These are phyloP conservation scores for Vinca minor DNA, from an alignment of 257 asterid species.

Conservation along the genomic window DNA sequence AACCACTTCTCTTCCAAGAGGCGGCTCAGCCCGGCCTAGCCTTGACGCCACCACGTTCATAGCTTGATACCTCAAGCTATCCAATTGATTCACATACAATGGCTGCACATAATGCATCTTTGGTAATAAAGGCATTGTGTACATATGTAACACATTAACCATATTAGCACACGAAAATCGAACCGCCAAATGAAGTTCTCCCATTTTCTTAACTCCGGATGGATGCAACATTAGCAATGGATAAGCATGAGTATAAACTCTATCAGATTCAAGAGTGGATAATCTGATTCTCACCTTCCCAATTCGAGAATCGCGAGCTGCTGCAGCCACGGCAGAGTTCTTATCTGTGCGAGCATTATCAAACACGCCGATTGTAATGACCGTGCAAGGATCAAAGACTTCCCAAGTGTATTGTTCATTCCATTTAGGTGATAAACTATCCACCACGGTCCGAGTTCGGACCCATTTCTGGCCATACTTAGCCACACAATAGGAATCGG, in stretches of 20 bases:
- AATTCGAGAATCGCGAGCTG: slow-evolving; percentile 49
- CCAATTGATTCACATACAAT: slow-evolving; percentile 59
- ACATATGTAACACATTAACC: slow-evolving; percentile 63
- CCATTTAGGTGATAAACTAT: slow-evolving; percentile 71
- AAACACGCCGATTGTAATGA: slow-evolving; percentile 66
- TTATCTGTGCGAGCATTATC: slow-evolving; percentile 69
- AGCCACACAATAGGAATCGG: slow-evolving; percentile 71
- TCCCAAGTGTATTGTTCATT: slow-evolving; percentile 96
- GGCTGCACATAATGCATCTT: slow-evolving; percentile 93
- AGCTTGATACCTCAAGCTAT: slow-evolving; percentile 66
- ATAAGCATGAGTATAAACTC: slow-evolving; percentile 75
- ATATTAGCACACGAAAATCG: slow-evolving; percentile 69
- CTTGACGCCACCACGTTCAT: slow-evolving; percentile 69
- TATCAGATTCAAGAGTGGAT: slow-evolving; percentile 70
- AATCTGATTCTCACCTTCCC: slow-evolving; percentile 75
- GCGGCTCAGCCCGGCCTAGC: slow-evolving; percentile 77
- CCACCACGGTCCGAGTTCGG: slow-evolving; percentile 71
- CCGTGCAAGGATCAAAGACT: slow-evolving; percentile 86
- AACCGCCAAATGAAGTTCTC: slow-evolving; percentile 84
- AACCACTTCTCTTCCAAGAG: slow-evolving; percentile 69
- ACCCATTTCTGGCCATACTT: slow-evolving; percentile 87
- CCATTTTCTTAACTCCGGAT: slow-evolving; percentile 83
- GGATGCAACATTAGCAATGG: slow-evolving; percentile 77
- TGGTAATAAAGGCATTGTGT: slow-evolving; percentile 63
- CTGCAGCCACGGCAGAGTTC: slow-evolving; percentile 20